Evolutionary conservation across 75 land plant genomes (phyloP), one percentile per base, ranked within the genome.

Genomic region (Picea glauca): DNA sequence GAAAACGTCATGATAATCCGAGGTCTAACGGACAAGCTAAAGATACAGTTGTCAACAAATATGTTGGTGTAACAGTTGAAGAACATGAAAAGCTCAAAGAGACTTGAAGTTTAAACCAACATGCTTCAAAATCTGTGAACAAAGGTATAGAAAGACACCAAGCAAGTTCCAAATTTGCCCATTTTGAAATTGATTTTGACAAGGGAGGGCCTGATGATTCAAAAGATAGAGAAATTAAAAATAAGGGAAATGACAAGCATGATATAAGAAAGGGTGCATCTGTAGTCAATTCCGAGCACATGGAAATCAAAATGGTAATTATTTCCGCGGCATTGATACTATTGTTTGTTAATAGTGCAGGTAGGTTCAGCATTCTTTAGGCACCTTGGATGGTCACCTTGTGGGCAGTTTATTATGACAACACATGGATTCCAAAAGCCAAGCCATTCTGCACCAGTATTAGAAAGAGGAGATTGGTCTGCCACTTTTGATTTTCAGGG

Each of bases 261-360:
- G 76, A 82, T 76, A 67, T 31, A 43, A 83, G 85, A 77, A 79
- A 82, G 66, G 74, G 67, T 23, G 86, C 61, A 67, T 30, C n/a
- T 50, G 83, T 46, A 60, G 62, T 56, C 62, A 75, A 77, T 58
- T 60, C 13, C 72, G 78, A 72, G 18, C 70, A 75, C 14, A 57
- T 50, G 32, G 82, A 79, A 33, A 62, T 72, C 63, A 85, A 80
- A 60, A 80, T 80, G 26, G 26, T 26, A 26, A 26, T 26, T 26
- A 26, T 26, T 26, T 26, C 26, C 26, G 26, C 0, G 26, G 26
- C 26, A 26, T 26, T 26, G 26, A 26, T 26, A 26, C 26, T 26
- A 26, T 26, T 26, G 26, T 26, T 26, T 26, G 26, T 26, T 26
- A 26, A 26, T 26, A 26, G 26, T 26, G 26, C 26, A 26, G 26